Evolutionary conservation across 2,329 filamentous ascomycete species (phyloP).

Genomic region (Penicillium hesseltinei): DNA sequence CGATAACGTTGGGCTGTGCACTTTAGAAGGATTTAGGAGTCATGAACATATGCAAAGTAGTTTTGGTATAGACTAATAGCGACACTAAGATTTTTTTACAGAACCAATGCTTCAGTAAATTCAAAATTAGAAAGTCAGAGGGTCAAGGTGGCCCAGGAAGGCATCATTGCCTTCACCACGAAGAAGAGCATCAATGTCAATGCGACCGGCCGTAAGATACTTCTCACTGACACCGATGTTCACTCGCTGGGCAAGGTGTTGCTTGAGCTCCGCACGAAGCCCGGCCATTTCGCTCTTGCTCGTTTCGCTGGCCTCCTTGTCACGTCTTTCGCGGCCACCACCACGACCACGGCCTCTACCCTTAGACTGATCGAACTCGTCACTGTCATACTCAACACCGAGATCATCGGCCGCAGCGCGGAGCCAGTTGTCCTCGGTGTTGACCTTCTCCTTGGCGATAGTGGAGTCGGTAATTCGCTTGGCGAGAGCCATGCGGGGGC

Average conservation of each 20-base stretch:
- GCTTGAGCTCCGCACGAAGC: constrained; percentile 69
- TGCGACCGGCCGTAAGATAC: constrained; percentile 78
- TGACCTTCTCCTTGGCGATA: constrained; percentile 83
- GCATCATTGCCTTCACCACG: constrained; percentile 63
- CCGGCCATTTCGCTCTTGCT: constrained; percentile 71
- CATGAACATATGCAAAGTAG: background rate
- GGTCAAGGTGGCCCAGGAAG: constrained; percentile 60
- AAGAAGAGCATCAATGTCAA: constrained; percentile 75
- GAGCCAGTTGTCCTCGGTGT: constrained; percentile 81
- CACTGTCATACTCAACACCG: constrained; percentile 88
- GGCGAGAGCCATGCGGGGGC: constrained; percentile 73
- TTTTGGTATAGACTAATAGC: constrained; percentile 15
- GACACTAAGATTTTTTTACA: constrained; percentile 5
- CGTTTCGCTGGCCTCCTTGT: constrained; percentile 65
- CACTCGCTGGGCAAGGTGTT: constrained; percentile 68
- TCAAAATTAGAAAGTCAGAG: constrained; percentile 38
- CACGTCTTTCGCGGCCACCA: constrained; percentile 69
- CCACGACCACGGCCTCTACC: constrained; percentile 71
- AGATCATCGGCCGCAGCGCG: constrained; percentile 83
- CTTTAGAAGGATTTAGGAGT: background rate
- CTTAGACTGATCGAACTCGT: constrained; percentile 71
- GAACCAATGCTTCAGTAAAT: background rate
- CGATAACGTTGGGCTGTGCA: background rate
- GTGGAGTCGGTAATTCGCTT: constrained; percentile 81
- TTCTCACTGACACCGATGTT: constrained; percentile 85